phyloP scores from a whole-genome alignment of 2,329 filamentous ascomycete genomes.

The Cytospora chrysosperma region DNA sequence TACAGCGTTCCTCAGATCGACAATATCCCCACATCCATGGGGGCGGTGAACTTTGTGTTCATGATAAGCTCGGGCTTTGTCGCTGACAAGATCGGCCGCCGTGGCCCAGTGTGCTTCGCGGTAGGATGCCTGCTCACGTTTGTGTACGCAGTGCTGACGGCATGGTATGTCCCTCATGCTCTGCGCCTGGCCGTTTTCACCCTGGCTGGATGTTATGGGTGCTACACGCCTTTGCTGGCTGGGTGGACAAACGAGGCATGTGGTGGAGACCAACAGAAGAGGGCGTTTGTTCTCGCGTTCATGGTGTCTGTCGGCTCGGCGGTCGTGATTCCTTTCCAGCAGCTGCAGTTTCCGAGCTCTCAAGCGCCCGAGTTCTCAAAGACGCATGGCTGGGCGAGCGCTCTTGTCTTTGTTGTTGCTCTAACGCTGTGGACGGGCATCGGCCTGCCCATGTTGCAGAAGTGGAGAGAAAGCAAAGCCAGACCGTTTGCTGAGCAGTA shows the following conservation, averaged over 20 bases:
- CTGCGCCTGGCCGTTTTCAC: conserved; percentile 42
- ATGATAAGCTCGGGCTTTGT: conserved; percentile 35
- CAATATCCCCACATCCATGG: conserved; percentile 44
- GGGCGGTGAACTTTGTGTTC: conserved; percentile 43
- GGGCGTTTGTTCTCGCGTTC: conserved; percentile 40
- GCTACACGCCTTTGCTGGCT: conserved; percentile 41
- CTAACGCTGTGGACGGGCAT: conserved; percentile 37
- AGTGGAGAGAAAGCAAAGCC: conserved; percentile 22
- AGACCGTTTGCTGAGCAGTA: conserved; percentile 19
- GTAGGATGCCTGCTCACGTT: conserved; percentile 38
- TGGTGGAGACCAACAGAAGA: conserved; percentile 43
- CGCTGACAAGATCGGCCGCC: conserved; percentile 36
- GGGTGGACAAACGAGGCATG: conserved; percentile 43
- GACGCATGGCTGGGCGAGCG: conserved; percentile 39
- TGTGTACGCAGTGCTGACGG: conserved; percentile 37
- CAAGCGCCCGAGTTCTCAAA: conserved; percentile 36
- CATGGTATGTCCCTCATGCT: conserved; percentile 39
- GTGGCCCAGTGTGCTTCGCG: conserved; percentile 38
- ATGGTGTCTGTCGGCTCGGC: conserved; percentile 39
- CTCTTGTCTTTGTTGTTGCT: conserved; percentile 34
- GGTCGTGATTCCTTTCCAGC: conserved; percentile 40
- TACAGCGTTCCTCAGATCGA: conserved; percentile 43
- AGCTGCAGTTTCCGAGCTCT: conserved; percentile 37
- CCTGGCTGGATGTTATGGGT: conserved; percentile 41
- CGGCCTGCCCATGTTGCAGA: conserved; percentile 31